Evolutionary conservation across 768 basidiomycete genomes (phyloP).

Genomic region (Crassisporium funariophilum): DNA sequence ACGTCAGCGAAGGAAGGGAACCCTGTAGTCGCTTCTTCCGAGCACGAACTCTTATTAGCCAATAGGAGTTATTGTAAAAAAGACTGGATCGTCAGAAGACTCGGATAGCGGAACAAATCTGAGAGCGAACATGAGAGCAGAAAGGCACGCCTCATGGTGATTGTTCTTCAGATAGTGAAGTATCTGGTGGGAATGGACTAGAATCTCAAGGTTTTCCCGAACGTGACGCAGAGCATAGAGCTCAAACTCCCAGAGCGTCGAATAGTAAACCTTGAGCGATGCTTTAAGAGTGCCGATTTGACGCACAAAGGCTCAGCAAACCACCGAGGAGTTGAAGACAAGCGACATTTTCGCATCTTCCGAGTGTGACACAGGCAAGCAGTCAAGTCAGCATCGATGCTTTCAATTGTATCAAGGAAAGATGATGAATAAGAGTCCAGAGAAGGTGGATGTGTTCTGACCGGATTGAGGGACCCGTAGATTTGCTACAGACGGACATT

Average conservation of each 20-base stretch:
- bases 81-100: constrained; percentile 18
- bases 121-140: constrained; percentile 1
- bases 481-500: too few species aligned
- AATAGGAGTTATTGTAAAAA: constrained; percentile 20
- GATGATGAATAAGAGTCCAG: too few species aligned
- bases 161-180: too few species aligned
- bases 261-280: constrained; percentile 4
- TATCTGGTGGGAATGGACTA: background rate
- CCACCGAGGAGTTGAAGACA: constrained; percentile 13
- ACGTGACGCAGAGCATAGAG: too few species aligned
- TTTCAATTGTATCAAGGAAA: too few species aligned
- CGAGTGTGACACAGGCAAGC: background rate
- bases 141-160: background rate
- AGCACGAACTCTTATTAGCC: constrained; percentile 12
- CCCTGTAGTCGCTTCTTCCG: constrained; percentile 1
- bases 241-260: background rate
- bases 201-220: too few species aligned
- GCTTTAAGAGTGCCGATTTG: constrained; percentile 2
- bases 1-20: constrained; percentile 13
- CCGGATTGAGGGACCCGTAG: too few species aligned
- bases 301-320: background rate
- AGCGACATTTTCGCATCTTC: constrained; percentile 7
- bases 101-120: constrained; percentile 5
- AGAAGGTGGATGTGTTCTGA: too few species aligned
- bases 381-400: too few species aligned